These are phyloP conservation scores for Sugiyamaella sp. DNA, from an alignment of 1,139 yeast genomes.

Conservation along the genomic window DNA sequence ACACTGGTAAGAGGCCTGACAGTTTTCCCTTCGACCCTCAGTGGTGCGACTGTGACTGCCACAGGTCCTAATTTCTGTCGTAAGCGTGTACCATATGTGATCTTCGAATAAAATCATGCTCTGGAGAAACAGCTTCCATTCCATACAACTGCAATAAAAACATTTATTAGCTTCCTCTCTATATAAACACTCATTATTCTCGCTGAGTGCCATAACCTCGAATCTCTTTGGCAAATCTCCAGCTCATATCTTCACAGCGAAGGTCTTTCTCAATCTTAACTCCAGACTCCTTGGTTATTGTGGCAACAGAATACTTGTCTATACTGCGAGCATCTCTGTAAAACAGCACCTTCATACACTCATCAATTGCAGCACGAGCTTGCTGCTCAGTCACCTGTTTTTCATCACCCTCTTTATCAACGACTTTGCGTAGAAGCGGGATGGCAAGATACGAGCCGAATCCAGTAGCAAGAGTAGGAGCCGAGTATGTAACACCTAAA, in stretches of 20 bases:
- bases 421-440: conserved; percentile 84
- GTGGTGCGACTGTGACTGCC: too few species aligned
- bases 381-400: conserved; percentile 67
- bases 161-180: too few species aligned
- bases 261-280: conserved; percentile 68
- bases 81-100: too few species aligned
- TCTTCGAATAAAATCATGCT: too few species aligned
- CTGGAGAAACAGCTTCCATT: too few species aligned
- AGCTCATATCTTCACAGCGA: conserved; percentile 72
- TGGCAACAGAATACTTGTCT: conserved; percentile 81
- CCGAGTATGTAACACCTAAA: conserved; percentile 85
- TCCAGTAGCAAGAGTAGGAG: conserved; percentile 94
- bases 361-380: conserved; percentile 73
- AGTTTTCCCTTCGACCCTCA: too few species aligned
- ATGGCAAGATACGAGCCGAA: conserved; percentile 94
- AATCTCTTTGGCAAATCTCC: conserved; percentile 90
- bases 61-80: too few species aligned
- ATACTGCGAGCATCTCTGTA: conserved; percentile 96
- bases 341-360: conserved; percentile 91
- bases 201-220: conserved; percentile 81
- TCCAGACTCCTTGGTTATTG: conserved; percentile 64
- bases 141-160: too few species aligned
- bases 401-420: conserved; percentile 77
- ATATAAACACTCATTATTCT: neutral
- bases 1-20: too few species aligned